Evolutionary conservation across 2,329 filamentous ascomycete species (phyloP).

Genomic region (Graphilbum sp.): DNA sequence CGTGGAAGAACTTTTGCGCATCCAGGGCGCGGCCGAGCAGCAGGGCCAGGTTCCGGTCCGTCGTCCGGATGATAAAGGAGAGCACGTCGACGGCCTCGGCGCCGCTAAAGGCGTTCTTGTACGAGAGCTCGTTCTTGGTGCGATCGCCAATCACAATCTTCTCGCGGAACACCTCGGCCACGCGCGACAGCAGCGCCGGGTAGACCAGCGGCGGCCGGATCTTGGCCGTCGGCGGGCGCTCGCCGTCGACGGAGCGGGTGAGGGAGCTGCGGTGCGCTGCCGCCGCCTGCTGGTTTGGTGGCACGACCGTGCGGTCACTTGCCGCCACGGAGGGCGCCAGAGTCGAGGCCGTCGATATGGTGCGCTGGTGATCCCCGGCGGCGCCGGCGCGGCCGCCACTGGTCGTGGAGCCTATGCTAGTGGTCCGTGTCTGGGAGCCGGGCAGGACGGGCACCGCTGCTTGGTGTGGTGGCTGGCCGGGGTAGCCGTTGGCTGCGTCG

Average conservation of each 20-base stretch:
- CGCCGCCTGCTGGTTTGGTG: conserved; percentile 14
- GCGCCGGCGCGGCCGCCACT: conserved; percentile 18
- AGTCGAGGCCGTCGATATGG: conserved; percentile 89
- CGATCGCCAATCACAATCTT: conserved; percentile 74
- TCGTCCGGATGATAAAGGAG: conserved; percentile 92
- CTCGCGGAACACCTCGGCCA: conserved; percentile 82
- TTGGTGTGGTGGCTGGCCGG: conserved; percentile 13
- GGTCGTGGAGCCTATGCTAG: conserved; percentile 12
- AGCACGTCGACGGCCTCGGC: conserved; percentile 91
- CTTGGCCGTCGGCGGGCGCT: conserved; percentile 41
- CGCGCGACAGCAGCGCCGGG: conserved; percentile 80
- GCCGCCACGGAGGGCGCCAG: conserved; percentile 49
- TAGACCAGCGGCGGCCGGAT: conserved; percentile 75
- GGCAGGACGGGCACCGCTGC: conserved; percentile 14
- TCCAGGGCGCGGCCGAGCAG: conserved; percentile 83
- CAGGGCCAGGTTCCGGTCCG: conserved; percentile 83
- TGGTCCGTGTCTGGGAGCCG: conserved; percentile 40
- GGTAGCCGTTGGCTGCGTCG: conserved; percentile 17
- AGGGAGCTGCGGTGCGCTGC: conserved; percentile 39
- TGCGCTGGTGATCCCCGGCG: conserved; percentile 27
- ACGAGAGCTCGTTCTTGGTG: conserved; percentile 91
- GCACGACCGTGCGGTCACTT: conserved; percentile 28
- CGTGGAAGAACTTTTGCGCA: conserved; percentile 97
- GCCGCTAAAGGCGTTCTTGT: conserved; percentile 93
- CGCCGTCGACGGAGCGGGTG: conserved; percentile 34